Base-by-base conservation (phyloP, 2,329 filamentous ascomycete species). In the Torrubiella hemipterigena region DNA sequence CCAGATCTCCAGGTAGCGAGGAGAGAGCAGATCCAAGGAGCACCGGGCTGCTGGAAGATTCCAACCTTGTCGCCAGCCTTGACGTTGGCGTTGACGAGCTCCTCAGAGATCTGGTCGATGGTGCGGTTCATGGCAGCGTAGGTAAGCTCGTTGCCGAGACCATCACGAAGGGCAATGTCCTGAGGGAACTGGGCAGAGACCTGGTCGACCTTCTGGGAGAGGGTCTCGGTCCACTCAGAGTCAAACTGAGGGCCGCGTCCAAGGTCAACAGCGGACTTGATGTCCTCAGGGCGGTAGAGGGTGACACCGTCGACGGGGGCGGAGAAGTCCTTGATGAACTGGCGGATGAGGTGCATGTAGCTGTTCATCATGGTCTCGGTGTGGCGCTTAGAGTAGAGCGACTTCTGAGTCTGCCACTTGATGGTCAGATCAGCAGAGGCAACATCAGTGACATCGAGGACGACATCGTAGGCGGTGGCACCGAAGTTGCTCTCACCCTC, bases 1-100 rank as follows among this genome's bases (percentile, higher is more conserved):
- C 61, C 61, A 10, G 58, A 30, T 1, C 49, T 44, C 32, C 52
- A 38, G 23, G 65, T 58, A 7, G 56, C 63, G 4, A 66, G 47
- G 26, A 66, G 37, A 0, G 53, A 55, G 23, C 34, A 45, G 5
- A 59, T 41, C 20, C 56, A 54, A 19, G 63, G 55, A 4, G 61
- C 55, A 4, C 42, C 38, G 31, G 22, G 36, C 35, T 16, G 24
- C 20, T 17, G 29, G 29, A 25, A 38, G 31, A 42, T 24, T 5
- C 36, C 35, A 14, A 46, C 32, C 25, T 43, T 42, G 16, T 40
- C 40, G 3, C 33, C 33, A 31, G 15, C 33, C 24, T 35, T 20
- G 13, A 35, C 25, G 14, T 28, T 29, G 16, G 33, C 29, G 16
- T 31, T 14, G 19, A 35, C 29, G 6, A 29, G 27, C 4, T 15